Evolutionary conservation across 306 rosid genomes (phyloP), one percentile per base, ranked within the genome.

Genomic region (Argentina anserina): DNA sequence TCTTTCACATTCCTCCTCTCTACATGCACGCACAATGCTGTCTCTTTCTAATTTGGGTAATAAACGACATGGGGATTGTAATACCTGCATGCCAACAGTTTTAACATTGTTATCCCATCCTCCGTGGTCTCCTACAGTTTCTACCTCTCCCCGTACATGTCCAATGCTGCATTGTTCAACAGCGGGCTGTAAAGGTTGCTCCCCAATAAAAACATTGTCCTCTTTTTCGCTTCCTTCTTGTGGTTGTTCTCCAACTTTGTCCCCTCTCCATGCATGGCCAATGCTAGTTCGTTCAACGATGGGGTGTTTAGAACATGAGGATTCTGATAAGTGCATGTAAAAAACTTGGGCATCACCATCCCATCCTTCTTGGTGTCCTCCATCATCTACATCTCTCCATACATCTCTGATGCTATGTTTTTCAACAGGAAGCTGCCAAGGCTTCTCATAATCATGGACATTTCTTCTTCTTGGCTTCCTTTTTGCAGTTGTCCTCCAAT

Each of bases 1-100:
- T 31, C 23, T 7, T 65, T 47, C 70, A 21, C 20, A 12, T 65
- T 40, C 70, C 23, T 11, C 34, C 70, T 65, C 70, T 41, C 52
- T 40, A 17, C n/a, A 42, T 65, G 70, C 50, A 65, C 2, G 69
- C 41, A 29, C 69, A 65, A 65, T 65, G 33, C 52, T 40, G 23
- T 10, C 7, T n/a, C 11, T 31, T 39, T 65, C 5, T 40, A 40
- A 9, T 36, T 28, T 20, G 47, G 68, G 18, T 2, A 21, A 28
- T 64, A 45, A 14, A 37, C 46, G 43, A 62, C 20, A 40, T 3
- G 23, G 20, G 67, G 41, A 61, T 33, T 20, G 68, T 45, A 1
- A 45, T 45, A 5, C 5, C 45, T 36, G 68, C 9, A 36, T 42
- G 45, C 36, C 68, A 21, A 25, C 1, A 17, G 11, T 43, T 12